These are phyloP conservation scores for Cryomyces antarcticus DNA, from an alignment of 495 filamentous ascomycete species.

Conservation along the genomic window DNA sequence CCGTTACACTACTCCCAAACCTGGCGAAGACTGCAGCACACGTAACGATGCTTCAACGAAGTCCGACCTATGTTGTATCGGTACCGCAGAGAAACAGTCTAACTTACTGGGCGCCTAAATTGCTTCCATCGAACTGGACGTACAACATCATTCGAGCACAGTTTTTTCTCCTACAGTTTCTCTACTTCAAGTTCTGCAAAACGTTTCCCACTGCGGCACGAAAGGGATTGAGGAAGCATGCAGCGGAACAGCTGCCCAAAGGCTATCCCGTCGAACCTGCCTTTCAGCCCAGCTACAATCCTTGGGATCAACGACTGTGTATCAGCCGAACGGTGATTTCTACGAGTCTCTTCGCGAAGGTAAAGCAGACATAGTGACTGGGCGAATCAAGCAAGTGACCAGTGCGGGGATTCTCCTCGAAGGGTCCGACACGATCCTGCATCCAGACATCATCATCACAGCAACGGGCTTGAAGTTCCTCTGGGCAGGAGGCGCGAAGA, in stretches of 20 bases:
- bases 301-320: conserved; percentile 58
- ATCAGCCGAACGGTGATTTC: conserved; percentile 51
- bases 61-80: conserved; percentile 35
- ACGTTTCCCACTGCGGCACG: conserved; percentile 31
- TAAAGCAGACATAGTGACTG: conserved; percentile 44
- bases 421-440: conserved; percentile 30
- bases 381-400: conserved; percentile 43
- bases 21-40: conserved; percentile 26
- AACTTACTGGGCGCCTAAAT: conserved; percentile 12
- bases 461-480: conserved; percentile 48
- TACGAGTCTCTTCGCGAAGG: conserved; percentile 36
- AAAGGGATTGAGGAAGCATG: conserved; percentile 23
- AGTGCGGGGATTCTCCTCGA: conserved; percentile 34
- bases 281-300: conserved; percentile 51
- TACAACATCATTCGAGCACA: conserved; percentile 23
- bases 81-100: conserved; percentile 21
- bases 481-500: conserved; percentile 27
- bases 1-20: conserved; percentile 32
- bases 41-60: conserved; percentile 39
- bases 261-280: conserved; percentile 38
- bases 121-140: conserved; percentile 23
- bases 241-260: conserved; percentile 30
- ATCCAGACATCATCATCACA: conserved; percentile 53
- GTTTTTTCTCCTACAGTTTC: conserved; percentile 25
- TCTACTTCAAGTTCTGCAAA: conserved; percentile 34